A percentile compares a stretch with the other conserved stretches of the same genome.
Evolutionary conservation across 2,329 filamentous ascomycete species (phyloP).

Genomic region (Proliferodiscus dingleyae): DNA sequence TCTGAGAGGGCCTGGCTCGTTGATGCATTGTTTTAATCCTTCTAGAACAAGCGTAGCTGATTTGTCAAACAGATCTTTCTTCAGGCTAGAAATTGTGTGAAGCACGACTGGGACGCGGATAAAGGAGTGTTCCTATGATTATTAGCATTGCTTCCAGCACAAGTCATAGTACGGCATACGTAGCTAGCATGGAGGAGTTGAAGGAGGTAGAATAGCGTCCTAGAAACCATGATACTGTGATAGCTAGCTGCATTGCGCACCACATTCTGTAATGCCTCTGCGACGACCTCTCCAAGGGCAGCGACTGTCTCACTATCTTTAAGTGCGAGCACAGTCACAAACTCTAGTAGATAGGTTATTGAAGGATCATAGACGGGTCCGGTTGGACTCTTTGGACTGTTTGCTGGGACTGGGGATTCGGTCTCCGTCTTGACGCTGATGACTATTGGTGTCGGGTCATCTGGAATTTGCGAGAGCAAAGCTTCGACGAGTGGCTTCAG

Average conservation of each 20-base stretch:
- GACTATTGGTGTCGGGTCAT: slow-evolving; percentile 73
- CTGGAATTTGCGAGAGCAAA: slow-evolving; percentile 78
- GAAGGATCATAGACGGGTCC: slow-evolving; percentile 75
- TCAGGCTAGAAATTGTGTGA: slow-evolving; percentile 84
- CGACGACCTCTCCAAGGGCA: slow-evolving; percentile 71
- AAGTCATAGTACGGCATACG: slow-evolving; percentile 46
- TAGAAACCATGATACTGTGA: slow-evolving; percentile 78
- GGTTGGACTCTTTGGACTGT: slow-evolving; percentile 51
- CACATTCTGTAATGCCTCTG: slow-evolving; percentile 73
- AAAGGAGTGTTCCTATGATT: slow-evolving; percentile 72
- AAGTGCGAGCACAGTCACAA: slow-evolving; percentile 77
- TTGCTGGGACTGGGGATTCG: slow-evolving; percentile 55
- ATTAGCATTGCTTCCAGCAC: slow-evolving; percentile 23
- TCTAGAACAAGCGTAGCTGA: slow-evolving; percentile 72
- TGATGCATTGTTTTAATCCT: slow-evolving; percentile 75
- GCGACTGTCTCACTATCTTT: slow-evolving; percentile 69
- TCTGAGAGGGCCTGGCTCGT: slow-evolving; percentile 69
- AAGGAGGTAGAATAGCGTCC: slow-evolving; percentile 82
- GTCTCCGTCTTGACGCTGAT: slow-evolving; percentile 89
- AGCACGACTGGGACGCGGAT: slow-evolving; percentile 87
- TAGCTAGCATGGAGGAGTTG: slow-evolving; percentile 79
- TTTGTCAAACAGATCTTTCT: slow-evolving; percentile 70
- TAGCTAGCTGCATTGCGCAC: slow-evolving; percentile 74
- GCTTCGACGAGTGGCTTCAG: slow-evolving; percentile 63
- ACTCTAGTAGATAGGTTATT: slow-evolving; percentile 84